Conservation (phyloP, 495 filamentous ascomycete genomes). For the Achaetomiella virescens region DNA sequence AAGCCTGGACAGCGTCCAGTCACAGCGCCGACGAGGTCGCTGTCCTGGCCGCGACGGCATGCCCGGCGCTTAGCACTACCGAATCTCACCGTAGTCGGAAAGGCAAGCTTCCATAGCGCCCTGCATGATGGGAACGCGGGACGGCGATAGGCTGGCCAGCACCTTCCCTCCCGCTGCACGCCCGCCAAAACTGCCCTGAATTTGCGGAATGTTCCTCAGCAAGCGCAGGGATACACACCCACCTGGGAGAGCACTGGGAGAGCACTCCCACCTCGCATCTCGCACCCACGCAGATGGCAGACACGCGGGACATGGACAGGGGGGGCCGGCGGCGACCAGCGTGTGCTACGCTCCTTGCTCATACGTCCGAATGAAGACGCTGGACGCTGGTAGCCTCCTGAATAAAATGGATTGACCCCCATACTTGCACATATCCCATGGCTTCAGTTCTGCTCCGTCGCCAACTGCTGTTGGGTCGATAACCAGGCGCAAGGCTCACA, state of each 20-base stretch:
- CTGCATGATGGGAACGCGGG: constrained; percentile 11
- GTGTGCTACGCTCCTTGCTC: background rate
- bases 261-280: background rate
- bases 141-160: constrained; percentile 4
- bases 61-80: constrained; percentile 23
- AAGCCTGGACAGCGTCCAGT: constrained; percentile 15
- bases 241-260: background rate
- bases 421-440: background rate
- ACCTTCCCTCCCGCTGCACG: background rate
- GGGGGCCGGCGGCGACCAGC: background rate
- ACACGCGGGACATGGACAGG: constrained; percentile 6
- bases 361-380: background rate
- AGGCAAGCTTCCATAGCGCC: constrained; percentile 16
- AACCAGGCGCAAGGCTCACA: background rate
- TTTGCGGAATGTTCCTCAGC: background rate
- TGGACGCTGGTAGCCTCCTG: background rate
- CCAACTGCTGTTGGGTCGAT: background rate
- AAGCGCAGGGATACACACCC: background rate
- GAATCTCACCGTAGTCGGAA: constrained; percentile 23
- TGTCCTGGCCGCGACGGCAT: constrained; percentile 5
- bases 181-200: background rate
- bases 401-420: constrained; percentile 17
- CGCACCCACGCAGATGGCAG: background rate
- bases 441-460: background rate
- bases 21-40: constrained; percentile 7